Percentiles rank a stretch among this genome's conserved stretches.
Evolutionary conservation across 805 yeast genomes (phyloP).

Genomic region (Monosporozyma solicola): DNA sequence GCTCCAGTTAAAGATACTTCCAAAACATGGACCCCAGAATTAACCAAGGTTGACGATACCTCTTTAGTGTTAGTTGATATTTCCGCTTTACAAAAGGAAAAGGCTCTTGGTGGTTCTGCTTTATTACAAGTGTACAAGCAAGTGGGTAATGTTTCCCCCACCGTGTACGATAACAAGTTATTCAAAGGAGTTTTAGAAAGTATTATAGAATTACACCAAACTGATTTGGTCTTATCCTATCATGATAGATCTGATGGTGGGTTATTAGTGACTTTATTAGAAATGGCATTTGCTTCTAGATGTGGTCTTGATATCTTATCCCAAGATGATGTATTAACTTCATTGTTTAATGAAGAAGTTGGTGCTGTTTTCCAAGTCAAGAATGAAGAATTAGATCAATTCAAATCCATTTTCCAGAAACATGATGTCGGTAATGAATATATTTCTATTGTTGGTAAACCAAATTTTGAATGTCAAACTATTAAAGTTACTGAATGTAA

Average conservation of each 20-base stretch:
- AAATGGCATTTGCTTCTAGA: constrained; percentile 97
- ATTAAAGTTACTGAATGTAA: constrained; percentile 36
- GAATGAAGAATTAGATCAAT: constrained; percentile 42
- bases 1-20: constrained; percentile 78
- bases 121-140: constrained; percentile 87
- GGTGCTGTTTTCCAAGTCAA: constrained; percentile 92
- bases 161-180: constrained; percentile 57
- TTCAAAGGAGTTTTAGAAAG: constrained; percentile 66
- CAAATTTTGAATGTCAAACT: constrained; percentile 43
- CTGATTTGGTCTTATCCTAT: constrained; percentile 66
- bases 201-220: constrained; percentile 61
- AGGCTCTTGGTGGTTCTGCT: constrained; percentile 86
- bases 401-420: constrained; percentile 45
- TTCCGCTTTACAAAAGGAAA: constrained; percentile 41
- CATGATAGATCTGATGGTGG: constrained; percentile 98
- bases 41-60: constrained; percentile 47
- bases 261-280: constrained; percentile 69
- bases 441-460: constrained; percentile 61
- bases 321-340: constrained; percentile 39
- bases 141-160: constrained; percentile 76
- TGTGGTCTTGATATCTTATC: constrained; percentile 61
- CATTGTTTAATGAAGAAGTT: constrained; percentile 83
- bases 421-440: constrained; percentile 49
- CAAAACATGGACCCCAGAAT: constrained; percentile 91
- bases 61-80: constrained; percentile 74